phyloP scores from a whole-genome alignment of 2,329 filamentous ascomycete genomes.

The Cladosporium cucumerinum region DNA sequence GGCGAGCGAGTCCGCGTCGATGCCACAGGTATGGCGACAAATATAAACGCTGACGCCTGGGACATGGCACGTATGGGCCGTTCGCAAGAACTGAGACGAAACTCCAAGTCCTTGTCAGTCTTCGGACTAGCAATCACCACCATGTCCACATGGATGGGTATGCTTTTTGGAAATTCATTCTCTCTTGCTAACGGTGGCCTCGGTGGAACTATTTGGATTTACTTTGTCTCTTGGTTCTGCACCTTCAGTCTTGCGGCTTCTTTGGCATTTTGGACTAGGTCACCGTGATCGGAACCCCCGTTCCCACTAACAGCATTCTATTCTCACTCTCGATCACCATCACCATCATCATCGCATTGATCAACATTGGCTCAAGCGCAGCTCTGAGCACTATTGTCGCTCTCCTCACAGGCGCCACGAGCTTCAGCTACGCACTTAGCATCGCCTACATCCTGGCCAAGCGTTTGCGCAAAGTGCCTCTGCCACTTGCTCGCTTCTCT shows the following conservation, averaged over 20 bases:
- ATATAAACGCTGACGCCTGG: neutral
- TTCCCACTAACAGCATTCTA: conserved; percentile 28
- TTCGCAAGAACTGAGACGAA: conserved; percentile 27
- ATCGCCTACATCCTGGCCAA: conserved; percentile 34
- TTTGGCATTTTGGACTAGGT: conserved; percentile 21
- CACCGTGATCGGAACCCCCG: conserved; percentile 9
- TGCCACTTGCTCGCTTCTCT: conserved; percentile 25
- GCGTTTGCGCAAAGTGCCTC: conserved; percentile 22
- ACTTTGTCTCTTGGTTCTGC: conserved; percentile 28
- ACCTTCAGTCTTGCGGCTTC: conserved; percentile 29
- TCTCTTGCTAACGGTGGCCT: conserved; percentile 30
- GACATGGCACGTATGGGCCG: conserved; percentile 32
- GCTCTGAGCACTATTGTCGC: conserved; percentile 13
- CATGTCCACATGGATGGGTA: conserved; percentile 31
- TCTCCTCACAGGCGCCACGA: conserved; percentile 12
- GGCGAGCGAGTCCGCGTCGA: neutral
- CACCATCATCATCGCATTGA: conserved; percentile 21
- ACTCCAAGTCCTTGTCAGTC: conserved; percentile 28
- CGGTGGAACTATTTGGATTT: conserved; percentile 24
- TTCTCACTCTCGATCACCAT: conserved; percentile 26
- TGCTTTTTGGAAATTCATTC: conserved; percentile 28
- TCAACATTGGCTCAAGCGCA: conserved; percentile 9
- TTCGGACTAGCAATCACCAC: conserved; percentile 32
- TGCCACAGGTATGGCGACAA: conserved; percentile 5
- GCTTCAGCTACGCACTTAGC: conserved; percentile 36